These are phyloP conservation scores for Meripilus lineatus DNA, from an alignment of 1,284 basidiomycete genomes.

Conservation along the genomic window DNA sequence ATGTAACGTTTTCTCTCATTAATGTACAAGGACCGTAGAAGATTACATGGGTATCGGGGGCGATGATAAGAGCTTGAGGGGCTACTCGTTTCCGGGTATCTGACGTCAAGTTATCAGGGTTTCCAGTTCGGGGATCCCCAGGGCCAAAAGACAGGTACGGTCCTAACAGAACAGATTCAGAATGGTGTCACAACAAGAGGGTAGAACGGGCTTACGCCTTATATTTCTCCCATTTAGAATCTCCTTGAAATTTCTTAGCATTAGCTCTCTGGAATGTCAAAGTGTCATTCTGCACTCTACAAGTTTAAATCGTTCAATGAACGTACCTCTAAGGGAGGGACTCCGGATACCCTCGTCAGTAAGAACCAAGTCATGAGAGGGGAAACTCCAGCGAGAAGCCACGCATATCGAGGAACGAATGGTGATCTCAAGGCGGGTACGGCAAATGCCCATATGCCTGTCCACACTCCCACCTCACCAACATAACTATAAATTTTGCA, in stretches of 20 bases:
- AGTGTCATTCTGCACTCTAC: neutral
- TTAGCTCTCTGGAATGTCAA: constrained; percentile 36
- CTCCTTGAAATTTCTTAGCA: constrained; percentile 62
- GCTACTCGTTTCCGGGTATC: too few species aligned
- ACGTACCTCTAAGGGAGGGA: constrained; percentile 61
- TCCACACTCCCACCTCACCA: constrained; percentile 74
- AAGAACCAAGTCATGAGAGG: constrained; percentile 66
- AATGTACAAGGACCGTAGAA: neutral
- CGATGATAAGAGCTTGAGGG: too few species aligned
- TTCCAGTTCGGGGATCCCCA: too few species aligned
- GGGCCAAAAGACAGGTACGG: constrained; percentile 37
- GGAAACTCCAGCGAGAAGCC: constrained; percentile 50
- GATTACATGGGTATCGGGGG: neutral
- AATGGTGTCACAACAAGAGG: constrained; percentile 1
- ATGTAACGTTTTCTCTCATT: neutral
- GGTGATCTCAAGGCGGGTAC: constrained; percentile 42
- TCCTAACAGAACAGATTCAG: constrained; percentile 15
- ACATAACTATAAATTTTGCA: constrained; percentile 51
- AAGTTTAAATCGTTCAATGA: neutral
- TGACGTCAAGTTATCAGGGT: too few species aligned
- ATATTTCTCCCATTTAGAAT: constrained; percentile 66
- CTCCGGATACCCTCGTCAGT: constrained; percentile 56
- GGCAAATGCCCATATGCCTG: constrained; percentile 63
- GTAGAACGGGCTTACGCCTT: constrained; percentile 42
- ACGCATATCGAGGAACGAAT: constrained; percentile 39